phyloP scores from a whole-genome alignment of 345 rosid genomes.

The Lenwebbia sp. region DNA sequence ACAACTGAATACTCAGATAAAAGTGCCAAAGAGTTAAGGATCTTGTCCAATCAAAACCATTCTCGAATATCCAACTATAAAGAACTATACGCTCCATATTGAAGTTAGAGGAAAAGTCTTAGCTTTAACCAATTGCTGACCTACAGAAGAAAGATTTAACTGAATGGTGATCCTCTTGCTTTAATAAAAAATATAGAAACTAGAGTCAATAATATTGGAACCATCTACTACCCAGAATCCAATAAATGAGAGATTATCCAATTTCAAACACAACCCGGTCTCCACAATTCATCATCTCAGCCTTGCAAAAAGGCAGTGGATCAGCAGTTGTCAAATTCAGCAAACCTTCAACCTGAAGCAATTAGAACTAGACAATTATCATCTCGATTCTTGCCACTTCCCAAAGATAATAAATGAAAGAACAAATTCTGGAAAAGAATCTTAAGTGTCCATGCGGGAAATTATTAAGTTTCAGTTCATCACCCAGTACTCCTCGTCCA shows the following conservation, averaged over 20 bases:
- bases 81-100: too few relatives aligned
- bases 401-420: neutral
- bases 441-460: neutral
- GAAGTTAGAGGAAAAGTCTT: too few relatives aligned
- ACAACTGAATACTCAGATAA: neutral
- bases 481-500: neutral
- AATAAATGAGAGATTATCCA: neutral
- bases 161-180: too few relatives aligned
- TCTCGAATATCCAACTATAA: neutral
- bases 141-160: too few relatives aligned
- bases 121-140: too few relatives aligned
- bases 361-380: neutral
- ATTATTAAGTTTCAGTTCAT: neutral
- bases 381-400: neutral
- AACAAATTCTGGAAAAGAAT: neutral
- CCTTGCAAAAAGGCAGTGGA: neutral
- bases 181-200: too few relatives aligned
- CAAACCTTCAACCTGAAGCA: neutral
- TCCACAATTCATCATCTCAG: neutral
- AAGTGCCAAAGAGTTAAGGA: neutral
- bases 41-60: neutral
- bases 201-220: too few relatives aligned
- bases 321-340: neutral
- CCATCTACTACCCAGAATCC: too few relatives aligned
- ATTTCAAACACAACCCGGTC: neutral